These are phyloP conservation scores for Pseudogymnoascus sp. DNA, from an alignment of 2,329 filamentous ascomycete genomes.

Conservation along the genomic window DNA sequence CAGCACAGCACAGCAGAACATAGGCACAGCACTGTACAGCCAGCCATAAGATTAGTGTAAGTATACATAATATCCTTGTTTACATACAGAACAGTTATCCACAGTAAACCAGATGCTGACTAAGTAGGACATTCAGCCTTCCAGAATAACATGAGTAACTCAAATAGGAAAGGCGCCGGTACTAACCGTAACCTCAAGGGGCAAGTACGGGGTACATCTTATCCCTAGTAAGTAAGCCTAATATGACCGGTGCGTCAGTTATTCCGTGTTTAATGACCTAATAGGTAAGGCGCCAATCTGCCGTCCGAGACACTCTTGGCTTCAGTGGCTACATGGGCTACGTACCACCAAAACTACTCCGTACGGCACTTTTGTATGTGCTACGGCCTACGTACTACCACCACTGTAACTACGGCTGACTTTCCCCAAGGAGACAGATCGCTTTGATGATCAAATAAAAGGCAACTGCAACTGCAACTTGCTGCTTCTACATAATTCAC, in stretches of 20 bases:
- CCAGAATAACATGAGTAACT: background rate
- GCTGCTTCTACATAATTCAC: background rate
- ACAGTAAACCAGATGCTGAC: background rate
- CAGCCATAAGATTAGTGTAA: background rate
- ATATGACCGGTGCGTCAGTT: background rate
- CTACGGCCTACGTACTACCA: background rate
- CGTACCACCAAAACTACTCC: background rate
- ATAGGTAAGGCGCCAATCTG: background rate
- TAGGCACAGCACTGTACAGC: background rate
- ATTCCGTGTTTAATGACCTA: background rate
- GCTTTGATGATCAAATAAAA: background rate
- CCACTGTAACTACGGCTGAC: background rate
- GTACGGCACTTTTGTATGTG: background rate
- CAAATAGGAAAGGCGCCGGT: background rate
- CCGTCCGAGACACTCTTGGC: background rate
- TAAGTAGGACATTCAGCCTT: background rate
- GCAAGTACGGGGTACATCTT: background rate
- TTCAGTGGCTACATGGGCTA: background rate
- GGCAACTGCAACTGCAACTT: background rate
- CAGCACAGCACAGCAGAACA: background rate
- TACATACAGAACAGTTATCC: too few relatives aligned
- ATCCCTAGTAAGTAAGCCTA: background rate
- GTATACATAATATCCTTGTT: background rate
- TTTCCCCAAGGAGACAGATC: background rate
- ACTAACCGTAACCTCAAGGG: conserved; percentile 1